Conservation (phyloP, 768 basidiomycete genomes). For the Royoungia palumana region DNA sequence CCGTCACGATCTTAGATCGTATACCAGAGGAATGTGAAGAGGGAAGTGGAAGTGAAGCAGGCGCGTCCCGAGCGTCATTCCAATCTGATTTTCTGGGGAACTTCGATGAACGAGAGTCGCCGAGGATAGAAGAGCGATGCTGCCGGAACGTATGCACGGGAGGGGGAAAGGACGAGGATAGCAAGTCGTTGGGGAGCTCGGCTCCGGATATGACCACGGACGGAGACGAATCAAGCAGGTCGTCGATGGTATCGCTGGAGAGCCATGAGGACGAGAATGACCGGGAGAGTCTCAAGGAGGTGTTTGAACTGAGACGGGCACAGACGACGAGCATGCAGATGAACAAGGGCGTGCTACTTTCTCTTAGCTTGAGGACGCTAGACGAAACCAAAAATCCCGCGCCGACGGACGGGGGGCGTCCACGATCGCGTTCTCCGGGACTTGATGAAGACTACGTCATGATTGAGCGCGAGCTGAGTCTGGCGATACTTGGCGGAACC, state of each 20-base stretch:
- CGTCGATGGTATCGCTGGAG: constrained; percentile 24
- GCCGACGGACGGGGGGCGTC: neutral
- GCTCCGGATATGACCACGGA: constrained; percentile 27
- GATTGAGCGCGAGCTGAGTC: constrained; percentile 13
- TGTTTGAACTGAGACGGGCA: constrained; percentile 45
- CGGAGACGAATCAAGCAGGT: constrained; percentile 19
- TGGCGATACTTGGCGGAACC: constrained; percentile 32
- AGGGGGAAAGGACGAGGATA: constrained; percentile 13
- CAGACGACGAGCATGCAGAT: constrained; percentile 51
- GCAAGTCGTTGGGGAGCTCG: constrained; percentile 17
- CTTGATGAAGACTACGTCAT: neutral
- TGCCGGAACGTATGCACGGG: neutral
- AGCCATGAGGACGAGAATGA: constrained; percentile 17
- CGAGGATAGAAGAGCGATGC: neutral
- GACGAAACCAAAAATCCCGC: constrained; percentile 4
- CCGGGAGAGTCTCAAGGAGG: constrained; percentile 22
- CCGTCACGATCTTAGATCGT: constrained; percentile 16
- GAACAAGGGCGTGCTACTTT: constrained; percentile 44
- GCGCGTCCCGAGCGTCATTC: constrained; percentile 10
- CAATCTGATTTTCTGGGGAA: constrained; percentile 4
- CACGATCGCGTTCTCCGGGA: neutral
- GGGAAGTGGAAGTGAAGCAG: constrained; percentile 20
- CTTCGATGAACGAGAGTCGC: neutral
- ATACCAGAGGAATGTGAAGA: constrained; percentile 32
- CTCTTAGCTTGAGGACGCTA: constrained; percentile 21